These are phyloP conservation scores for Lachnellula hyalina DNA, from an alignment of 2,329 filamentous ascomycete genomes.

Conservation along the genomic window DNA sequence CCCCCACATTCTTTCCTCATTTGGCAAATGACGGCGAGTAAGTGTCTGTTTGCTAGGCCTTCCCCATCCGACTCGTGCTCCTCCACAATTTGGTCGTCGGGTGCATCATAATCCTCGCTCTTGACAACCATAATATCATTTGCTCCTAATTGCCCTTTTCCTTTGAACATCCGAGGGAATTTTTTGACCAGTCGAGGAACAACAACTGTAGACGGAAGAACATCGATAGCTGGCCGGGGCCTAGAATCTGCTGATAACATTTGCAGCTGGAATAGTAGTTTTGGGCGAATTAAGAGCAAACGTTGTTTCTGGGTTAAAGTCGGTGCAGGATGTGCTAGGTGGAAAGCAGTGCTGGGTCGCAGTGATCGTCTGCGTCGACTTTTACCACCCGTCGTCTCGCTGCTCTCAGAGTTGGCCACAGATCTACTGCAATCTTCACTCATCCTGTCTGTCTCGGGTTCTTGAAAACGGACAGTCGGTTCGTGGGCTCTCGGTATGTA, in stretches of 20 bases:
- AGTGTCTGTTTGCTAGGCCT: conserved; percentile 43
- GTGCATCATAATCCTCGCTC: conserved; percentile 58
- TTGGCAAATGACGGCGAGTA: conserved; percentile 66
- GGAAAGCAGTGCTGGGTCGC: conserved; percentile 57
- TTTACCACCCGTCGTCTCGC: conserved; percentile 15
- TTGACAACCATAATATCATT: conserved; percentile 67
- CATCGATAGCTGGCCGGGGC: conserved; percentile 64
- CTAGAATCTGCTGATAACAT: conserved; percentile 54
- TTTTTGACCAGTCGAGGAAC: conserved; percentile 54
- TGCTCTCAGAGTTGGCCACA: conserved; percentile 28
- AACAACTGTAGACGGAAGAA: conserved; percentile 64
- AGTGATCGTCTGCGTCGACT: conserved; percentile 40
- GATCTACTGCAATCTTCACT: conserved; percentile 29
- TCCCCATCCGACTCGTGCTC: conserved; percentile 46
- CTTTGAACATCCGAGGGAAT: conserved; percentile 59
- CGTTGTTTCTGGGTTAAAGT: conserved; percentile 51
- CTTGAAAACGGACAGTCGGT: conserved; percentile 26
- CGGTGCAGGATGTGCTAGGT: conserved; percentile 63
- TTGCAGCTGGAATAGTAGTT: conserved; percentile 67
- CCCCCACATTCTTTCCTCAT: conserved; percentile 48
- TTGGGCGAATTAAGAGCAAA: conserved; percentile 59
- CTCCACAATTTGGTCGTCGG: conserved; percentile 51
- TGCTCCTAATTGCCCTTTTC: conserved; percentile 57
- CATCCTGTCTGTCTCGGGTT: conserved; percentile 26
- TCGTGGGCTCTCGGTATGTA: conserved; percentile 18